Conservation (phyloP, 345 rosid genomes). For the Mangifera indica region DNA sequence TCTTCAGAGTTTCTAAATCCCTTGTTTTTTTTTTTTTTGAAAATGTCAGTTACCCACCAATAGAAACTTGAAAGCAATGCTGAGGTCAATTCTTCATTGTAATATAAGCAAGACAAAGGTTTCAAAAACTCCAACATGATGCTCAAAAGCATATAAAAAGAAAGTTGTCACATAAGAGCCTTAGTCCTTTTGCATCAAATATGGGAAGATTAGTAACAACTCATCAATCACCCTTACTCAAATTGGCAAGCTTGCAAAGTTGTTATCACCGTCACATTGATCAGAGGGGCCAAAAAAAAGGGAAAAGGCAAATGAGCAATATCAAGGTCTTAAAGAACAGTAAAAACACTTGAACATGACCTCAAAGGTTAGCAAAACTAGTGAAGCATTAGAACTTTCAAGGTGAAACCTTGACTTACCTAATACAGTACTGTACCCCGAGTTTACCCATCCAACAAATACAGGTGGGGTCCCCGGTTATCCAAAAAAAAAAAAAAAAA, state of each 20-base stretch:
- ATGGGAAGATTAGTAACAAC: not conserved
- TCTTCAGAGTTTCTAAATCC: not conserved
- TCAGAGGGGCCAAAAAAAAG: not conserved
- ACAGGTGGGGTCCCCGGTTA: no score
- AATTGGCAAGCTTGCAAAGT: not conserved
- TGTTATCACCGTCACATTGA: not conserved
- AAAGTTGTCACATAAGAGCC: slow-evolving; percentile 1
- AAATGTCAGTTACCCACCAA: not conserved
- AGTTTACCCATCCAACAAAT: no score
- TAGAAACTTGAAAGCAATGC: not conserved
- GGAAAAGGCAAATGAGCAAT: not conserved
- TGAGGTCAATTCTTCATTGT: not conserved
- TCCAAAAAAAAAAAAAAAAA: no score
- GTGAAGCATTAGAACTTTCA: no score
- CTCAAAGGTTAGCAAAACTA: no score
- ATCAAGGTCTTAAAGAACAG: not conserved
- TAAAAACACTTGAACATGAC: no score
- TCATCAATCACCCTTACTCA: not conserved
- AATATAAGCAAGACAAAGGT: not conserved
- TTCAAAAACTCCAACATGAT: not conserved
- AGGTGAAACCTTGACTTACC: no score
- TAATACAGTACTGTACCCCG: no score
- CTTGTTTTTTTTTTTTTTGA: not conserved
- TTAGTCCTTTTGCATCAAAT: no score
- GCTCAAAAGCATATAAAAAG: not conserved